Percentiles rank a stretch among this genome's conserved stretches.
Conservation (phyloP, 768 basidiomycete genomes). For the Agaricus sinodeliciosus region DNA sequence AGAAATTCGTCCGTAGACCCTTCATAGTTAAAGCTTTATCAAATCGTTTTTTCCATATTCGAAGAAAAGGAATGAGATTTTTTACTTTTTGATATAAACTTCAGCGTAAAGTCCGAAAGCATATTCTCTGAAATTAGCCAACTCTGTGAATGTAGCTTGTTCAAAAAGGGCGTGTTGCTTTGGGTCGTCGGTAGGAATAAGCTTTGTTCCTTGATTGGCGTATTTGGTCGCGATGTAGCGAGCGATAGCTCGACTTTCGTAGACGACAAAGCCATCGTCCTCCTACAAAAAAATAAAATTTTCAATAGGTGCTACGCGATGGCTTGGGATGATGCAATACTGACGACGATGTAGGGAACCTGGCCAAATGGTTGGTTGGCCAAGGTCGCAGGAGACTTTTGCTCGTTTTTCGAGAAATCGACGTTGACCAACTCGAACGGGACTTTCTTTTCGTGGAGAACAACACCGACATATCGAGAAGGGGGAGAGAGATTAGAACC, state of each 20-base stretch:
- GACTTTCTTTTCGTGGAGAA: slow-evolving; percentile 45
- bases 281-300: slow-evolving; percentile 24
- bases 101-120: slow-evolving; percentile 26
- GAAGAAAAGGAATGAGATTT: not conserved
- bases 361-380: slow-evolving; percentile 5
- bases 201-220: slow-evolving; percentile 32
- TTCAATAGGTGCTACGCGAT: not conserved
- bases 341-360: not conserved
- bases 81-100: slow-evolving; percentile 41
- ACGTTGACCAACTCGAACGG: slow-evolving; percentile 40
- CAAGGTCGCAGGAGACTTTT: slow-evolving; percentile 25
- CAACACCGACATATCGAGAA: slow-evolving; percentile 38
- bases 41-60: too few species aligned
- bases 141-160: slow-evolving; percentile 39
- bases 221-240: slow-evolving; percentile 49
- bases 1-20: slow-evolving; percentile 9
- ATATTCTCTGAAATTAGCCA: slow-evolving; percentile 31
- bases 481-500: slow-evolving; percentile 30
- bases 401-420: slow-evolving; percentile 32
- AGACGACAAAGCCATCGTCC: slow-evolving; percentile 52
- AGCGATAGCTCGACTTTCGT: slow-evolving; percentile 47
- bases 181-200: slow-evolving; percentile 35
- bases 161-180: slow-evolving; percentile 29
- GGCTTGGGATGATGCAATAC: not conserved
- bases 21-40: not conserved